phyloP scores from a whole-genome alignment of 306 rosid genomes.

The Dryas drummondii region DNA sequence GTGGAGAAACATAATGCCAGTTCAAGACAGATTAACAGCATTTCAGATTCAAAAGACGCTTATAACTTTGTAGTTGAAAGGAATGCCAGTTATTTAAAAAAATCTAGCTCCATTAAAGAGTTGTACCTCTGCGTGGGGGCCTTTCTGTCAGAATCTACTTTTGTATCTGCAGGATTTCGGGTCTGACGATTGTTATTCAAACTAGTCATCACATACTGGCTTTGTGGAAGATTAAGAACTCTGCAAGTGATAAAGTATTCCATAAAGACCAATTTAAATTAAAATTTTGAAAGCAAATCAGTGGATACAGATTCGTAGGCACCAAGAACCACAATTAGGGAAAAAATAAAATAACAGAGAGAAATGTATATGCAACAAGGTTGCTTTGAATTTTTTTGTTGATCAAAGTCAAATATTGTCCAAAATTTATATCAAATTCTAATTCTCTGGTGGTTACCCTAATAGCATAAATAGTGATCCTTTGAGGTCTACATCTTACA shows the following conservation, averaged over 20 bases:
- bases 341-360: no score
- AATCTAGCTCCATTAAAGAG: conserved; percentile 17
- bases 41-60: conserved; percentile 18
- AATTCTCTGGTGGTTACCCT: no score
- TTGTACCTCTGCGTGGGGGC: conserved; percentile 58
- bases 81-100: conserved; percentile 18
- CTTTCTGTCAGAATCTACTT: conserved; percentile 41
- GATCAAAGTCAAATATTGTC: neutral
- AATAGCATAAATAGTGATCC: no score
- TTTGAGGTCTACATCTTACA: no score
- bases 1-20: neutral
- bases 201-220: conserved; percentile 49
- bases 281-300: conserved; percentile 14
- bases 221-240: conserved; percentile 68
- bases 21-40: neutral
- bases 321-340: neutral
- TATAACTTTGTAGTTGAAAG: neutral
- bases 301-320: neutral
- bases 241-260: conserved; percentile 44
- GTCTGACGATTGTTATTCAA: conserved; percentile 34
- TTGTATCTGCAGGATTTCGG: conserved; percentile 28
- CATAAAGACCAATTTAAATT: conserved; percentile 15
- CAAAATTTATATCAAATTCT: no score
- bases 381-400: neutral
- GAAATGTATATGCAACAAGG: no score